Conservation (phyloP, 768 basidiomycete species). For the Leccinum subgranulosum region DNA sequence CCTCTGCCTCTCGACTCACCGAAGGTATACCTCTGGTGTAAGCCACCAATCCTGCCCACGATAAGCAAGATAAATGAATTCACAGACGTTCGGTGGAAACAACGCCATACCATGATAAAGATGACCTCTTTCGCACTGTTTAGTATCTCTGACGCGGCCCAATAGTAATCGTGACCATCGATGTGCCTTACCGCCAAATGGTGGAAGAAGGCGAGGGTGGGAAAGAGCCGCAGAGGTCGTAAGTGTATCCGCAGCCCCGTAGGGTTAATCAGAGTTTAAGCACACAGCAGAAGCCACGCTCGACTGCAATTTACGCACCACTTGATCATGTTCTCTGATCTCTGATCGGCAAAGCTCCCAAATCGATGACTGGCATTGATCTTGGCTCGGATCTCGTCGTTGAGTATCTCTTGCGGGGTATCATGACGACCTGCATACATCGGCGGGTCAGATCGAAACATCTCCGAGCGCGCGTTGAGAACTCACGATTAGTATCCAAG, state of each 20-base stretch:
- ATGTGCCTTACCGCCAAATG: constrained; percentile 57
- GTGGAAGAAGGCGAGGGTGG: not conserved
- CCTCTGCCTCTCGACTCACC: not conserved
- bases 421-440: constrained; percentile 59
- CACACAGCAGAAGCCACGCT: not conserved
- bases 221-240: not conserved
- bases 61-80: not conserved
- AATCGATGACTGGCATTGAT: constrained; percentile 84
- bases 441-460: not conserved
- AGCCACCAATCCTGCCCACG: constrained; percentile 81
- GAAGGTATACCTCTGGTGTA: constrained; percentile 90
- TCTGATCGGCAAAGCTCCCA: constrained; percentile 73
- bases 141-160: constrained; percentile 89
- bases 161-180: constrained; percentile 97
- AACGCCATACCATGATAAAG: constrained; percentile 75
- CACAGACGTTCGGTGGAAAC: not conserved
- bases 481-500: constrained; percentile 34
- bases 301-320: constrained; percentile 47
- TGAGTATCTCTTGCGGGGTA: constrained; percentile 63
- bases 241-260: too few relatives aligned
- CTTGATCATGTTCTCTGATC: constrained; percentile 72
- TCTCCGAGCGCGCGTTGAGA: not conserved
- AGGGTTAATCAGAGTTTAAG: not conserved
- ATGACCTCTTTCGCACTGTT: constrained; percentile 78
- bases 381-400: constrained; percentile 68